Conservation (phyloP, 148 eudicot genomes). For the Simmondsia chinensis region DNA sequence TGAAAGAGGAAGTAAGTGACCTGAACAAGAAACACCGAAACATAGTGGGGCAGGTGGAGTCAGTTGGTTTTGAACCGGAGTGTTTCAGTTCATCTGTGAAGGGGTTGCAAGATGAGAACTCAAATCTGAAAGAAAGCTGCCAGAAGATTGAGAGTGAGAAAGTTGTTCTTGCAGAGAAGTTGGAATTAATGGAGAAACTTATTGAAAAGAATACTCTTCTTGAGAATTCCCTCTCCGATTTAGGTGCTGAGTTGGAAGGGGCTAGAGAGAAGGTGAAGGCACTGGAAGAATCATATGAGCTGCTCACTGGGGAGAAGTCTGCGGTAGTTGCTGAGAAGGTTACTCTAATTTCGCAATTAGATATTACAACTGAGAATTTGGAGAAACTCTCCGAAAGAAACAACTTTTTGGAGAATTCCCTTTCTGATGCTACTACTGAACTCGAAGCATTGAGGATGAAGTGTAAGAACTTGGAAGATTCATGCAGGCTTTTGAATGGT, state of each 20-base stretch:
- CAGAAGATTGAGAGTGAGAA: conserved; percentile 47
- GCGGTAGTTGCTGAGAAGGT: conserved; percentile 57
- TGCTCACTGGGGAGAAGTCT: conserved; percentile 62
- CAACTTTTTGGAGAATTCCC: conserved; percentile 58
- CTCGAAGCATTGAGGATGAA: conserved; percentile 64
- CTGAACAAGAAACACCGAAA: conserved; percentile 39
- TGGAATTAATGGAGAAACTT: conserved; percentile 65
- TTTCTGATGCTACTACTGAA: conserved; percentile 60
- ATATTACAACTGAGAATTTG: conserved; percentile 58
- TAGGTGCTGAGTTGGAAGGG: conserved; percentile 58
- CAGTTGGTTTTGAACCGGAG: conserved; percentile 52
- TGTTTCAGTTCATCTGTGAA: conserved; percentile 53
- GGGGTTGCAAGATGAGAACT: conserved; percentile 59
- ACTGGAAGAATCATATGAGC: conserved; percentile 53
- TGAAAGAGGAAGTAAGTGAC: conserved; percentile 59
- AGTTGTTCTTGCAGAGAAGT: conserved; percentile 52
- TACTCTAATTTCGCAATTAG: conserved; percentile 46
- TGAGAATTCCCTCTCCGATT: conserved; percentile 67
- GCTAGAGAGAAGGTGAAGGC: conserved; percentile 56
- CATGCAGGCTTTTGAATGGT: conserved; percentile 47
- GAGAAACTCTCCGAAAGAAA: conserved; percentile 64
- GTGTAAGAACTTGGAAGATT: conserved; percentile 60
- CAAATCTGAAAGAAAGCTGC: conserved; percentile 41
- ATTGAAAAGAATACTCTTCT: conserved; percentile 59
- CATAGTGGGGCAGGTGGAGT: conserved; percentile 51